Conservation (phyloP, 2,329 filamentous ascomycete genomes). For the Elsinoe perseae region DNA sequence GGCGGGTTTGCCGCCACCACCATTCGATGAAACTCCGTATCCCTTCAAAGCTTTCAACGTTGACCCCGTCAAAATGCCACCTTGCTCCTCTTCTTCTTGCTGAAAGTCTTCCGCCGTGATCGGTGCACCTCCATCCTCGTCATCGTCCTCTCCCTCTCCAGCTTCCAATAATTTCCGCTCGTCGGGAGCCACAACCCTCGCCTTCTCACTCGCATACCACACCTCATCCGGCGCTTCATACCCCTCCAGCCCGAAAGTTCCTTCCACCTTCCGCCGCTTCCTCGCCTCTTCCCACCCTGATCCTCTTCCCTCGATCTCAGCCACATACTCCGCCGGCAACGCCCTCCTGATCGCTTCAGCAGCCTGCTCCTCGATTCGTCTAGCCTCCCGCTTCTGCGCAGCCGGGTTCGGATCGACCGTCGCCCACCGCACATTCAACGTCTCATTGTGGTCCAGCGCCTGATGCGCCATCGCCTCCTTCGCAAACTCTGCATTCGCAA, state of each 20-base stretch:
- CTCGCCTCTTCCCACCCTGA: conserved; percentile 52
- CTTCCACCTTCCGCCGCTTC: conserved; percentile 84
- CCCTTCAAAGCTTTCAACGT: conserved; percentile 72
- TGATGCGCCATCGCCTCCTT: conserved; percentile 86
- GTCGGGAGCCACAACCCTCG: conserved; percentile 57
- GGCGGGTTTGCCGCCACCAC: conserved; percentile 44
- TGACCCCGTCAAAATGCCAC: conserved; percentile 71
- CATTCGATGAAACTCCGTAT: conserved; percentile 36
- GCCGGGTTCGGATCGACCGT: conserved; percentile 94
- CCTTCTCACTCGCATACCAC: conserved; percentile 76
- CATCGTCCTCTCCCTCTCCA: conserved; percentile 44
- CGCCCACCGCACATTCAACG: conserved; percentile 94
- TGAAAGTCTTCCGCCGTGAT: conserved; percentile 40
- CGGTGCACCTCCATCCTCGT: conserved; percentile 25
- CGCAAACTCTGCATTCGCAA: conserved; percentile 82
- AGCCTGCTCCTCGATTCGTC: conserved; percentile 87
- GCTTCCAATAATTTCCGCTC: conserved; percentile 54
- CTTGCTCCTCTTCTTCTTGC: conserved; percentile 34
- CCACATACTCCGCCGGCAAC: conserved; percentile 80
- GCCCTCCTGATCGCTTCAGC: conserved; percentile 86
- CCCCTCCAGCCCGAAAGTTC: conserved; percentile 77
- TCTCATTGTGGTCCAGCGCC: conserved; percentile 79
- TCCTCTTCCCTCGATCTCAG: conserved; percentile 77
- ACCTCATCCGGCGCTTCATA: conserved; percentile 93
- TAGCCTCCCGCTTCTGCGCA: conserved; percentile 84